Evolutionary conservation across 768 basidiomycete genomes (phyloP), one percentile per base, ranked within the genome.

Genomic region (Boletus tylopilopsis): DNA sequence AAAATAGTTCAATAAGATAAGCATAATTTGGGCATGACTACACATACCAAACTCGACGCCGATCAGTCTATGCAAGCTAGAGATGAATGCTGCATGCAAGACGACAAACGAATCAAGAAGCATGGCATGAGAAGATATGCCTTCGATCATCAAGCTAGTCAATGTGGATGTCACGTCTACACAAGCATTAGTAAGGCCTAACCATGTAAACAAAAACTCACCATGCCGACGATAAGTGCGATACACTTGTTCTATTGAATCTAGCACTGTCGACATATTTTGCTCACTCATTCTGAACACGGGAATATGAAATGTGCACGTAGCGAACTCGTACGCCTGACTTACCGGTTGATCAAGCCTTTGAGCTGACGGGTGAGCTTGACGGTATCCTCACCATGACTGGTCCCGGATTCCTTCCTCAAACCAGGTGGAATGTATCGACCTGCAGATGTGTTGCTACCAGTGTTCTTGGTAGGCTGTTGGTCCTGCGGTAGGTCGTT

Each of bases 51-150:
- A 94, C 58, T 95, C 94, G 39, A 91, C 71, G 6, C 94, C 93
- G 13, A 91, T 71, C 24, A 90, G 73, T 64, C 85, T 87, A 68
- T 94, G 81, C 38, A 97, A 68, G 47, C 83, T 80, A 3, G 89
- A 82, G 25, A 95, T 79, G 42, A 97, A 82, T 0, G 90, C 87
- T 0, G 91, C 92, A 61, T 95, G 83, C 2, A 96, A 75, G 11
- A 90, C 84, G 36, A 96, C 90, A 59, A 90, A 94, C 6, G 90
- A 90, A 64, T 95, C 93, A 35, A 96, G 76, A 4, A 90, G 75
- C 23, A 85, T 84, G 0, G 88, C 81, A 64, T 89, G 89, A 16
- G 84, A 78, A 4, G 90, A 82, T 46, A 94, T 89, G 36, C 86
- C 84, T 47, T 84, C 77, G 41, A 93, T 79, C 44, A 95, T 80